These are phyloP conservation scores for Plectosphaerella cucumerina DNA, from an alignment of 2,329 filamentous ascomycete genomes.

Conservation along the genomic window DNA sequence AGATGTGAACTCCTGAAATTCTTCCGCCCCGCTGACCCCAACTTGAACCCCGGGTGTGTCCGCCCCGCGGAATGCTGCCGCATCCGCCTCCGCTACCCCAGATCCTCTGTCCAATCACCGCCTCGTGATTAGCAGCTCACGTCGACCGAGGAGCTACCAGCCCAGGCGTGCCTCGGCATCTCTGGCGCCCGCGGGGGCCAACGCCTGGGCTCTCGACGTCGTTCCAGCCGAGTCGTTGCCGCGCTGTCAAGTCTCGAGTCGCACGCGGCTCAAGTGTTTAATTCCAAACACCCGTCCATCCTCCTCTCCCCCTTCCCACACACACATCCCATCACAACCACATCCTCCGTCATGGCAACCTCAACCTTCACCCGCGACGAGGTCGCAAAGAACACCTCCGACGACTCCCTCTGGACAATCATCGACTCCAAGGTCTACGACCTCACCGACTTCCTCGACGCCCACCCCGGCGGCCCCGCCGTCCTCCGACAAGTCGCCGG, in stretches of 20 bases:
- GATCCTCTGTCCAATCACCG: background rate
- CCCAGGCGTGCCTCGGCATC: too few relatives aligned
- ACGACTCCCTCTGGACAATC: constrained; percentile 77
- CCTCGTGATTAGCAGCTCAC: background rate
- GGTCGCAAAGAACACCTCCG: constrained; percentile 71
- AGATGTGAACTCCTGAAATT: too few relatives aligned
- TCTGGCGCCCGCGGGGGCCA: too few relatives aligned
- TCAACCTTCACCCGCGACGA: constrained; percentile 55
- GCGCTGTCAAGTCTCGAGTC: background rate
- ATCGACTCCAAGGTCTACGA: constrained; percentile 88
- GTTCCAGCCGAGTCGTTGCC: background rate
- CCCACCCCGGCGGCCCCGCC: constrained; percentile 76
- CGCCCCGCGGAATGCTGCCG: too few relatives aligned
- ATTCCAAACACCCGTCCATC: background rate
- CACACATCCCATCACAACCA: background rate
- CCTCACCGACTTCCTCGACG: constrained; percentile 78
- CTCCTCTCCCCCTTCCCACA: background rate
- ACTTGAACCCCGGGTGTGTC: too few relatives aligned
- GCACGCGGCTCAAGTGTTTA: too few relatives aligned
- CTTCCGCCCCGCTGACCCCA: too few relatives aligned
- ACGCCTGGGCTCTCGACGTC: background rate
- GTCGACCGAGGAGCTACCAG: too few relatives aligned
- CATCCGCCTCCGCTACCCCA: background rate
- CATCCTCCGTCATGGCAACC: constrained; percentile 24
- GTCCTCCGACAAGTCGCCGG: constrained; percentile 79